A percentile compares a stretch with the other conserved stretches of the same genome.
Conservation (phyloP, 164 flowering plant genomes). For the Sedum album region DNA sequence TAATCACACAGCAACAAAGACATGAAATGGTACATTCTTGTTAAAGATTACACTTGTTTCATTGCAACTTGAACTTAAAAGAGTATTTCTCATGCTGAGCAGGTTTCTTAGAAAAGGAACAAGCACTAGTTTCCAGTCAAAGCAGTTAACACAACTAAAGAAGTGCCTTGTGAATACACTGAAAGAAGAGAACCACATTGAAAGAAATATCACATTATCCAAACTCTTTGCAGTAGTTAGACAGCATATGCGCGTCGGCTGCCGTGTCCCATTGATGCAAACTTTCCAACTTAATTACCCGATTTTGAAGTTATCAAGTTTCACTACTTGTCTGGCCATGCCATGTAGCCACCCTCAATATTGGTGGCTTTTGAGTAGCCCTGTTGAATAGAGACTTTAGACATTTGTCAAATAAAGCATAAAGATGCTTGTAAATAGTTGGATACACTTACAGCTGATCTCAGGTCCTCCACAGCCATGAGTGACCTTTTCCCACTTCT, state of each 20-base stretch:
- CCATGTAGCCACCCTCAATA: no score
- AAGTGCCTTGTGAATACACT: neutral
- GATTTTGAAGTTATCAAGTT: neutral
- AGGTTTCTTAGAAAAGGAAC: conserved; percentile 1
- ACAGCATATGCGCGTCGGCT: neutral
- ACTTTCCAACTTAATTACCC: no score
- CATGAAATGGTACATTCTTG: neutral
- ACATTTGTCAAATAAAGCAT: neutral
- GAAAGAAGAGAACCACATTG: no score
- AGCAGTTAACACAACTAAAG: no score
- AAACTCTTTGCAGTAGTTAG: neutral
- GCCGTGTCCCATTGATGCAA: neutral
- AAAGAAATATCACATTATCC: neutral
- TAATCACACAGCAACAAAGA: neutral
- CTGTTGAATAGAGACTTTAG: neutral
- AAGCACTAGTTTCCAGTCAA: no score
- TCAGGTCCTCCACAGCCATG: conserved; percentile 9
- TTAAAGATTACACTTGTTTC: neutral
- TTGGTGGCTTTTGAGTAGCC: conserved; percentile 1
- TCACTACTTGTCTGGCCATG: neutral
- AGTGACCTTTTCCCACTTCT: conserved; percentile 12
- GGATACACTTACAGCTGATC: conserved; percentile 2
- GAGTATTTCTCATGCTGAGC: no score
- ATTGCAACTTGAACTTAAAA: neutral
- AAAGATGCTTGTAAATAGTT: no score